A percentile compares a stretch with the other conserved stretches of the same genome.
Conservation (phyloP, 1,139 yeast genomes). For the Candida glucosophila region DNA sequence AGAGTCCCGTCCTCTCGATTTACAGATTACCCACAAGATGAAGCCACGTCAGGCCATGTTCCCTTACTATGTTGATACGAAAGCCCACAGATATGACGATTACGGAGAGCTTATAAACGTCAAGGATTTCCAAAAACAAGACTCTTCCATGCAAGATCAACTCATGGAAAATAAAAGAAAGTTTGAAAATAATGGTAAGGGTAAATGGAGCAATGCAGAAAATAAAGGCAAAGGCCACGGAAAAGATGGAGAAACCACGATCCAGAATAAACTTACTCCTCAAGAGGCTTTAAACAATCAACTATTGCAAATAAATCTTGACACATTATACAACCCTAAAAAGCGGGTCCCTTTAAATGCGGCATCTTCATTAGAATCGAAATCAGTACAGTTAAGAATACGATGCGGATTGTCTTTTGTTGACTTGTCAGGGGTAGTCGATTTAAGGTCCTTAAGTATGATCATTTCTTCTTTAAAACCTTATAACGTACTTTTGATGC, state of each 20-base stretch:
- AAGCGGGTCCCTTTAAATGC: constrained; percentile 24
- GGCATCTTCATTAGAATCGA: constrained; percentile 11
- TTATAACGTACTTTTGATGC: constrained; percentile 53
- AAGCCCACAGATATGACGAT: constrained; percentile 62
- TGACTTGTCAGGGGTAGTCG: constrained; percentile 82
- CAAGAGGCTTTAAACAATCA: constrained; percentile 38
- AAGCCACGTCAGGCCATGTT: constrained; percentile 69
- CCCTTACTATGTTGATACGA: constrained; percentile 49
- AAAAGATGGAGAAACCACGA: constrained; percentile 11
- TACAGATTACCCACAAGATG: constrained; percentile 48
- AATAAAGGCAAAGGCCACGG: constrained; percentile 16
- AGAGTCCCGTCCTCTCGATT: constrained; percentile 45
- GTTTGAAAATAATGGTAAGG: constrained; percentile 23
- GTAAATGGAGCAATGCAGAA: constrained; percentile 23
- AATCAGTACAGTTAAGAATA: constrained; percentile 33
- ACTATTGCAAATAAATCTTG: constrained; percentile 39
- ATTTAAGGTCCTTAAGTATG: constrained; percentile 70
- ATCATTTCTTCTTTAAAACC: constrained; percentile 79
- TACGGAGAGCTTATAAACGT: constrained; percentile 69
- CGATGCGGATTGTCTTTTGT: constrained; percentile 70
- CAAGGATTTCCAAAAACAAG: constrained; percentile 58
- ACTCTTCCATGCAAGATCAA: constrained; percentile 33
- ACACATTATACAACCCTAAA: constrained; percentile 52
- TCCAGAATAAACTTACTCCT: constrained; percentile 30
- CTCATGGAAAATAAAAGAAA: constrained; percentile 25